Evolutionary conservation across 176 grass and related monocot species (phyloP).

Genomic region (Canna indica): DNA sequence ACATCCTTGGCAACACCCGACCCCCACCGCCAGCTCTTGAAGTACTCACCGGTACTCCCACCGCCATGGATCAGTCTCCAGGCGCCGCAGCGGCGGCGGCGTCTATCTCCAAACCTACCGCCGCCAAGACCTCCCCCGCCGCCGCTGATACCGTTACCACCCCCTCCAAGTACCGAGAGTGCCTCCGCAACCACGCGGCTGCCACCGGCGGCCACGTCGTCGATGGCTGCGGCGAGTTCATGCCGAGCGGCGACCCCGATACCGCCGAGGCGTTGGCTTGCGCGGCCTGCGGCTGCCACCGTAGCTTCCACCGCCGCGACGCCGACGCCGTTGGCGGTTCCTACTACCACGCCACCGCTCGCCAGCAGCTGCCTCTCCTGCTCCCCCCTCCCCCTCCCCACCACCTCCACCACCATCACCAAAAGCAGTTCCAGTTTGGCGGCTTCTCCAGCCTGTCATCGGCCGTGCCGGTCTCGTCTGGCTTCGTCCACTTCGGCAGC

Average conservation of each 20-base stretch:
- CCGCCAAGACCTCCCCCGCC: background rate
- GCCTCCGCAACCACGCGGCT: slow-evolving; percentile 59
- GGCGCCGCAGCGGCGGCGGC: background rate
- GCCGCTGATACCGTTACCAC: background rate
- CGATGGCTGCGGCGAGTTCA: slow-evolving; percentile 79
- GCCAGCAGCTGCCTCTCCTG: slow-evolving; percentile 10
- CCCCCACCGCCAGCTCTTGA: slow-evolving; percentile 5
- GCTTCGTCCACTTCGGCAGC: slow-evolving; percentile 18
- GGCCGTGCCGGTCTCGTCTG: slow-evolving; percentile 12
- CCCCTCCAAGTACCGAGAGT: slow-evolving; percentile 39
- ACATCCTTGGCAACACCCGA: background rate
- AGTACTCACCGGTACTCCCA: slow-evolving; percentile 20
- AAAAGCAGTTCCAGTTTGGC: background rate
- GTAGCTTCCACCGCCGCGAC: slow-evolving; percentile 22
- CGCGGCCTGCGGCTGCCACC: slow-evolving; percentile 18
- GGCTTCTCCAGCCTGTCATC: background rate
- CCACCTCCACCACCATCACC: background rate
- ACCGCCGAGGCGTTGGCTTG: slow-evolving; percentile 25
- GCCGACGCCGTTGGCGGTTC: slow-evolving; percentile 8
- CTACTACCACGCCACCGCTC: slow-evolving; percentile 13
- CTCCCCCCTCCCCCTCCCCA: slow-evolving; percentile 10
- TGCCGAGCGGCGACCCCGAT: slow-evolving; percentile 20
- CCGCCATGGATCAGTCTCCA: background rate
- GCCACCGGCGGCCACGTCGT: slow-evolving; percentile 46
- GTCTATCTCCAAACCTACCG: too few species aligned